Conservation (phyloP, 1,284 basidiomycete species). For the Melampsora abietis-canadensis region DNA sequence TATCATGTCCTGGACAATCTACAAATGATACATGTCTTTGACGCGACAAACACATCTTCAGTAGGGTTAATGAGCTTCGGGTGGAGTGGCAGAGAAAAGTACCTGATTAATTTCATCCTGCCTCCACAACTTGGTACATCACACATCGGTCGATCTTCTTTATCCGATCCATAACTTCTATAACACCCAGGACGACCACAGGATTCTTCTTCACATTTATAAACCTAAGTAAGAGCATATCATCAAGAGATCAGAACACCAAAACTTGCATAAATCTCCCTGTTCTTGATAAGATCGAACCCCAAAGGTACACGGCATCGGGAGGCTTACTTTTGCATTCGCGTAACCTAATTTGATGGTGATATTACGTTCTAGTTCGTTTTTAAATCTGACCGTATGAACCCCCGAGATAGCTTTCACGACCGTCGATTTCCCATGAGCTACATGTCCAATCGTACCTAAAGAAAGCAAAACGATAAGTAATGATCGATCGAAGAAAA, state of each 20-base stretch:
- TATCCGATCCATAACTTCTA: conserved; percentile 85
- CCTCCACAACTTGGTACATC: conserved; percentile 86
- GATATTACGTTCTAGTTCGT: conserved; percentile 95
- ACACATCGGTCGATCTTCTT: conserved; percentile 88
- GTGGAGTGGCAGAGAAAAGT: conserved; percentile 58
- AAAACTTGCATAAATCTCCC: too few relatives aligned
- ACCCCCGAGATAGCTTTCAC: conserved; percentile 99
- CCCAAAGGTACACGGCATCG: background rate
- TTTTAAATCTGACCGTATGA: conserved; percentile 97
- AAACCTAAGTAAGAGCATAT: conserved; percentile 64
- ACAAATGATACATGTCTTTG: conserved; percentile 55
- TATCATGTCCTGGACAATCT: conserved; percentile 56
- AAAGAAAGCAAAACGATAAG: background rate
- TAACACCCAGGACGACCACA: conserved; percentile 93
- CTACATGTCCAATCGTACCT: conserved; percentile 54
- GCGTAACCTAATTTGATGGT: conserved; percentile 98
- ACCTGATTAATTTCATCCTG: conserved; percentile 79
- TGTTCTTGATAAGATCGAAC: too few relatives aligned
- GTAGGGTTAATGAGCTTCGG: too few relatives aligned
- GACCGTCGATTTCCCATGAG: conserved; percentile 95
- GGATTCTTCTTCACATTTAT: conserved; percentile 89
- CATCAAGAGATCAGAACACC: too few relatives aligned
- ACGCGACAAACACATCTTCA: too few relatives aligned
- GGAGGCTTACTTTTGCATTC: conserved; percentile 80
- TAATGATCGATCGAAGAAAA: background rate